These are phyloP conservation scores for Filosporella fistucella DNA, from an alignment of 495 filamentous ascomycete genomes.

Conservation along the genomic window DNA sequence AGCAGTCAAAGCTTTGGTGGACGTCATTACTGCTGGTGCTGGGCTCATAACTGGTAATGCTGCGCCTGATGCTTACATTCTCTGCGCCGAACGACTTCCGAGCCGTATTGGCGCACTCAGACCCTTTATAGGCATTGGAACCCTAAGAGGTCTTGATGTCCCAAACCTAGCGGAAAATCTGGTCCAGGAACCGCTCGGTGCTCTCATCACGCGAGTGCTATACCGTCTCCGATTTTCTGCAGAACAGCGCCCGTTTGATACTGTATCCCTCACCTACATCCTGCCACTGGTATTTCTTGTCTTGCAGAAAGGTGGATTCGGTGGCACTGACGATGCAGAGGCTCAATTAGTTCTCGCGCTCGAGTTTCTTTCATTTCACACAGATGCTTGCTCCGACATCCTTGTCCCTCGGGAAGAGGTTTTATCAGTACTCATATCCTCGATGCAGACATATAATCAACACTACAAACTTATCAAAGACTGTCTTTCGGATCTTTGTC, in stretches of 20 bases:
- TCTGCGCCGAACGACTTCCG: conserved; percentile 67
- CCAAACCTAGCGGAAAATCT: conserved; percentile 65
- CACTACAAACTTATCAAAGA: conserved; percentile 95
- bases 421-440: conserved; percentile 60
- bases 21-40: conserved; percentile 70
- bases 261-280: conserved; percentile 78
- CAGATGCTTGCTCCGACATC: conserved; percentile 62
- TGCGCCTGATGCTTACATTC: conserved; percentile 75
- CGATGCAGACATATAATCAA: conserved; percentile 85
- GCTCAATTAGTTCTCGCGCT: conserved; percentile 83
- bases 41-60: conserved; percentile 73
- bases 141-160: conserved; percentile 70
- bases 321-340: conserved; percentile 72
- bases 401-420: conserved; percentile 73
- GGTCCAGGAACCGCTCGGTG: conserved; percentile 73
- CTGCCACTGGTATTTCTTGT: conserved; percentile 76
- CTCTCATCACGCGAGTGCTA: conserved; percentile 82
- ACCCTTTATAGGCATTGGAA: conserved; percentile 82
- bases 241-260: conserved; percentile 88
- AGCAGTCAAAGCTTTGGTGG: conserved; percentile 65
- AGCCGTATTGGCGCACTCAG: conserved; percentile 70
- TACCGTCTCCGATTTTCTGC: conserved; percentile 87
- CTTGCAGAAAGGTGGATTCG: conserved; percentile 73
- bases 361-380: conserved; percentile 89
- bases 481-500: conserved; percentile 76